Evolutionary conservation across 192 early-diverging fungal genomes (phyloP).

Genomic region (Gorgonomyces haynaldii): DNA sequence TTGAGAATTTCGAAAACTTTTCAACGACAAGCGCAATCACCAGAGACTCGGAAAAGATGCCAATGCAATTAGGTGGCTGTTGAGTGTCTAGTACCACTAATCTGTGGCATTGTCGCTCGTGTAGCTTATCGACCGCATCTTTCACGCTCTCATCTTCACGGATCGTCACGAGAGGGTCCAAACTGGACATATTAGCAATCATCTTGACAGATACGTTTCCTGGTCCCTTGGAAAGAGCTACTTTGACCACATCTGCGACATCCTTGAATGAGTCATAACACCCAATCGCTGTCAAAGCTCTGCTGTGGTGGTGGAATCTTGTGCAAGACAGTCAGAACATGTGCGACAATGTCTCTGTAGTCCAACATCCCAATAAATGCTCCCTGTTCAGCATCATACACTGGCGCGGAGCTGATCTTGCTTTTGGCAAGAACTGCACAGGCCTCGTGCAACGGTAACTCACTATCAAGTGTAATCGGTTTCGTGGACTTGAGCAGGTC

Average conservation of each 20-base stretch:
- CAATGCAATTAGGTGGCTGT: slow-evolving; percentile 17
- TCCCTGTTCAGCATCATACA: slow-evolving; percentile 25
- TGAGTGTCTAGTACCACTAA: slow-evolving; percentile 30
- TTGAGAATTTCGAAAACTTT: slow-evolving; percentile 20
- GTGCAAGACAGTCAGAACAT: slow-evolving; percentile 32
- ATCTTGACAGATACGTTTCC: slow-evolving; percentile 14
- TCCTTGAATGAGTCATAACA: slow-evolving; percentile 21
- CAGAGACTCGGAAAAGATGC: slow-evolving; percentile 30
- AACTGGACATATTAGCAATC: slow-evolving; percentile 29
- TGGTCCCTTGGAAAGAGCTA: slow-evolving; percentile 25
- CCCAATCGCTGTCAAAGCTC: not conserved
- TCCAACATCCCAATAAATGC: slow-evolving; percentile 42
- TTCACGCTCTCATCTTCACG: slow-evolving; percentile 15
- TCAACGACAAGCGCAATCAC: slow-evolving; percentile 26
- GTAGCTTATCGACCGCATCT: slow-evolving; percentile 27
- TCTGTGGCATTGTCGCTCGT: slow-evolving; percentile 19
- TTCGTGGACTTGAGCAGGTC: not conserved
- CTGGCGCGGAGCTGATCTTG: slow-evolving; percentile 35
- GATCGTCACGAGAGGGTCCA: slow-evolving; percentile 32
- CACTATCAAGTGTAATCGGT: slow-evolving; percentile 3
- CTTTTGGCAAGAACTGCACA: slow-evolving; percentile 33
- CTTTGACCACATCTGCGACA: slow-evolving; percentile 32
- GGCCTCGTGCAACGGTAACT: slow-evolving; percentile 1
- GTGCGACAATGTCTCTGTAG: slow-evolving; percentile 38
- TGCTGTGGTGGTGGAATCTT: slow-evolving; percentile 25